Conservation (phyloP, 371 early-diverging fungal genomes). For the Cokeromyces recurvatus region DNA sequence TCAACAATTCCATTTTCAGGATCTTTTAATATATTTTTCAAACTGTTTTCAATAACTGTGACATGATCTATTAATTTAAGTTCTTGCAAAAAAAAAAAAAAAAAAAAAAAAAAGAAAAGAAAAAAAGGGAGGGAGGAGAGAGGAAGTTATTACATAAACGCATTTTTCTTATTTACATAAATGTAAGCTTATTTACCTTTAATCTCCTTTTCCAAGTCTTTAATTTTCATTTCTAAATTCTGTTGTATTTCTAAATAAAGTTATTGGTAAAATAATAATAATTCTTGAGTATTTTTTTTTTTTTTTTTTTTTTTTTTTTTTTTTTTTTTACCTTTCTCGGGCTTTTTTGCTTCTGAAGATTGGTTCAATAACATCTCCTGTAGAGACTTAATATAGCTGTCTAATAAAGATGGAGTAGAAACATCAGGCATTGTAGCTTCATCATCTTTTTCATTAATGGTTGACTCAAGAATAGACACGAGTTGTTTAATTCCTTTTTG, state of each 20-base stretch:
- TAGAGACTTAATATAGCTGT: slow-evolving; percentile 16
- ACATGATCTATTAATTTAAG: slow-evolving; percentile 1
- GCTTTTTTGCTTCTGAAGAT: slow-evolving; percentile 3
- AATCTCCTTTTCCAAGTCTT: slow-evolving; percentile 5
- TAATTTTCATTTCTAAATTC: neutral
- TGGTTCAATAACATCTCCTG: too few relatives aligned
- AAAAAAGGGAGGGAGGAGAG: too few relatives aligned
- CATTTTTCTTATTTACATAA: too few relatives aligned
- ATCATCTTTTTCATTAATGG: neutral
- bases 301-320: neutral
- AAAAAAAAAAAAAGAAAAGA: too few relatives aligned
- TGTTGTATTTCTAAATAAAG: too few relatives aligned
- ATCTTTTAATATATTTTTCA: slow-evolving; percentile 23
- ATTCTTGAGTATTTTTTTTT: neutral
- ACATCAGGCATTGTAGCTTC: slow-evolving; percentile 9
- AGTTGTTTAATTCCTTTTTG: slow-evolving; percentile 15
- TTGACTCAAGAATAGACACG: slow-evolving; percentile 10
- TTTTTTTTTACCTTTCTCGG: slow-evolving; percentile 3
- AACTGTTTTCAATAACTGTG: slow-evolving; percentile 11
- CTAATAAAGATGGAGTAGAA: slow-evolving; percentile 8
- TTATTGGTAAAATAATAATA: too few relatives aligned
- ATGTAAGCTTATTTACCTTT: slow-evolving; percentile 14
- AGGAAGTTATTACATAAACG: too few relatives aligned
- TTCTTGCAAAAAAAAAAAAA: too few relatives aligned
- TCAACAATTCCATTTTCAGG: slow-evolving; percentile 22